phyloP scores from a whole-genome alignment of 805 yeast genomes.

The Lipomyces starkeyi region DNA sequence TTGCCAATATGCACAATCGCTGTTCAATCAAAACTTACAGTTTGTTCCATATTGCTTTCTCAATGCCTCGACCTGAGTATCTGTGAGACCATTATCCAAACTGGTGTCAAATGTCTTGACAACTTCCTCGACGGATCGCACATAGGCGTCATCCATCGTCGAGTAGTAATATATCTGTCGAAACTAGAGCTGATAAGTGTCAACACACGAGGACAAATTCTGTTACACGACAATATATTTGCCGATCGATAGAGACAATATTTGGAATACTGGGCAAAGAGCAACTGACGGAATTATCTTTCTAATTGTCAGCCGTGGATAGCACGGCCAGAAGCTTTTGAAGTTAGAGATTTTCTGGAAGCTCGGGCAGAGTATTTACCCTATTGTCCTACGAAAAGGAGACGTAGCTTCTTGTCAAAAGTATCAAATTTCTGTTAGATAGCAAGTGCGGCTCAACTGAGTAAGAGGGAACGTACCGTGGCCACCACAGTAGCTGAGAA shows the following conservation, averaged over 20 bases:
- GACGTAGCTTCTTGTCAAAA: not conserved
- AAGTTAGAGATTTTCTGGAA: not conserved
- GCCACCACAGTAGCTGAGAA: no score
- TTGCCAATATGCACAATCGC: not conserved
- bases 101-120: constrained; percentile 34
- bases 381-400: not conserved
- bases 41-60: constrained; percentile 38
- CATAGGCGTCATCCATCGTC: constrained; percentile 35
- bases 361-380: not conserved
- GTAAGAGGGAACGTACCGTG: no score
- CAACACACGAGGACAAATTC: not conserved
- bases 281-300: not conserved
- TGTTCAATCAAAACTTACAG: constrained; percentile 17
- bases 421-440: not conserved
- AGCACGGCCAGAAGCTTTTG: not conserved
- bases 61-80: constrained; percentile 35
- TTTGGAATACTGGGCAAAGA: not conserved
- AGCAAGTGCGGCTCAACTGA: not conserved
- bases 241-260: not conserved
- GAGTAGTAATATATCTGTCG: not conserved
- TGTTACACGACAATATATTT: not conserved
- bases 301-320: not conserved
- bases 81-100: constrained; percentile 38
- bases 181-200: not conserved
- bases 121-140: constrained; percentile 34